Conservation (phyloP, 306 rosid genomes). For the Hippophae tibetana region DNA sequence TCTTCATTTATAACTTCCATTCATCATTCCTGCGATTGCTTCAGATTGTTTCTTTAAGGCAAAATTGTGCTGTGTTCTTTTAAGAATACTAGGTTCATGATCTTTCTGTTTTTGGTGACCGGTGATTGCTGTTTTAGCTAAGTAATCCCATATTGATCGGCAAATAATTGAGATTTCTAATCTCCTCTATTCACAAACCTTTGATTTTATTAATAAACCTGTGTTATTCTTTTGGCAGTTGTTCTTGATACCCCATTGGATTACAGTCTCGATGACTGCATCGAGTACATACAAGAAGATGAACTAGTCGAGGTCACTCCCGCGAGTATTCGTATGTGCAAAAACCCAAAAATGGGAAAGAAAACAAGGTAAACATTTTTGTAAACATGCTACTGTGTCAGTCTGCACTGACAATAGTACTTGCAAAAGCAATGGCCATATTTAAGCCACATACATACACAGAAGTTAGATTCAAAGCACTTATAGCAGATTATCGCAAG, state of each 20-base stretch:
- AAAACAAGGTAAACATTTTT: slow-evolving; percentile 45
- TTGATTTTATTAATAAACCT: not conserved
- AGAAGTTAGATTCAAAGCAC: slow-evolving; percentile 10
- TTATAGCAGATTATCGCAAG: not conserved
- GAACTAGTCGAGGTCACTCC: slow-evolving; percentile 93
- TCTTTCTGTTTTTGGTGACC: too few relatives aligned
- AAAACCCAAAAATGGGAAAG: slow-evolving; percentile 71
- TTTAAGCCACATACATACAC: slow-evolving; percentile 5
- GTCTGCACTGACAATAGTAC: not conserved
- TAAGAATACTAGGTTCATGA: too few relatives aligned
- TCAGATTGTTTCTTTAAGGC: too few relatives aligned
- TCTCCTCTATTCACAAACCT: not conserved
- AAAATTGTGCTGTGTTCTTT: too few relatives aligned
- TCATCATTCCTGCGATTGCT: too few relatives aligned
- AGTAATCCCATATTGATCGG: too few relatives aligned
- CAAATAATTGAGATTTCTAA: too few relatives aligned
- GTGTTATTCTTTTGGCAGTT: slow-evolving; percentile 38
- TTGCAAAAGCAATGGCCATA: slow-evolving; percentile 9
- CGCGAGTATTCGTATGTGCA: slow-evolving; percentile 68
- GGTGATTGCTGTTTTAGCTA: too few relatives aligned
- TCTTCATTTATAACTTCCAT: too few relatives aligned
- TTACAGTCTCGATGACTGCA: slow-evolving; percentile 92
- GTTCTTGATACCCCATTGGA: slow-evolving; percentile 89
- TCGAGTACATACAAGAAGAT: slow-evolving; percentile 97
- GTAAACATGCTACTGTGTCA: slow-evolving; percentile 24